phyloP scores from a whole-genome alignment of 768 basidiomycete genomes.

The Lactarius hatsudake region DNA sequence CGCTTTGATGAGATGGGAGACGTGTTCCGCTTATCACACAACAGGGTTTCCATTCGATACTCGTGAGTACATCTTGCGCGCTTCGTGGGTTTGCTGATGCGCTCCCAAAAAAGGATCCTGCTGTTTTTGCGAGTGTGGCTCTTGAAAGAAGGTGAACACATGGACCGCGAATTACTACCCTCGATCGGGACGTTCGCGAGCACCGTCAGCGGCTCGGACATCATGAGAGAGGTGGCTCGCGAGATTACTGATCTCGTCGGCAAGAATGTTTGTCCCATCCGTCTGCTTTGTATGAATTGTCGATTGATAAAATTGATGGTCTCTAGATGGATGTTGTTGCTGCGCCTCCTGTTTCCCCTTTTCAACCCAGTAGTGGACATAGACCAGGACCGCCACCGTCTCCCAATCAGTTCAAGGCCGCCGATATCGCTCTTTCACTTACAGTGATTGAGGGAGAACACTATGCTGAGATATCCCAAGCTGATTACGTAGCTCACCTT shows the following conservation, averaged over 20 bases:
- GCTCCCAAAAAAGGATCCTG: constrained; percentile 3
- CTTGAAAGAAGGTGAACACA: constrained; percentile 9
- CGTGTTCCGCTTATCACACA: neutral
- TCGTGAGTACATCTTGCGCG: constrained; percentile 10
- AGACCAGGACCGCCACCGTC: neutral
- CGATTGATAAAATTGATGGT: neutral
- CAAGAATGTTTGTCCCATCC: constrained; percentile 14
- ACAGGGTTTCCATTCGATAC: constrained; percentile 3
- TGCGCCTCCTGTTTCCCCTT: neutral
- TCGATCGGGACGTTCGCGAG: constrained; percentile 19
- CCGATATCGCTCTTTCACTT: constrained; percentile 44
- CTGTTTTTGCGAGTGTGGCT: constrained; percentile 21
- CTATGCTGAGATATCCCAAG: constrained; percentile 39
- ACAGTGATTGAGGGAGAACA: constrained; percentile 45
- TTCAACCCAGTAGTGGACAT: neutral
- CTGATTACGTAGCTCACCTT: constrained; percentile 45
- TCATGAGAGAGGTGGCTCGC: constrained; percentile 2
- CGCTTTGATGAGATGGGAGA: constrained; percentile 39
- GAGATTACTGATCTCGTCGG: constrained; percentile 13
- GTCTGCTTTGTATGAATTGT: neutral
- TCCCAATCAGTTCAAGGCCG: constrained; percentile 38
- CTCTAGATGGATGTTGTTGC: constrained; percentile 13
- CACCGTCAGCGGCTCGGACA: constrained; percentile 14
- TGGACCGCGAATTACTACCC: constrained; percentile 33
- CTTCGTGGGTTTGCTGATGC: constrained; percentile 4